A percentile compares a stretch with the other conserved stretches of the same genome.
These are phyloP conservation scores for Heimioporus sp. DNA, from an alignment of 768 basidiomycete species.

Conservation along the genomic window DNA sequence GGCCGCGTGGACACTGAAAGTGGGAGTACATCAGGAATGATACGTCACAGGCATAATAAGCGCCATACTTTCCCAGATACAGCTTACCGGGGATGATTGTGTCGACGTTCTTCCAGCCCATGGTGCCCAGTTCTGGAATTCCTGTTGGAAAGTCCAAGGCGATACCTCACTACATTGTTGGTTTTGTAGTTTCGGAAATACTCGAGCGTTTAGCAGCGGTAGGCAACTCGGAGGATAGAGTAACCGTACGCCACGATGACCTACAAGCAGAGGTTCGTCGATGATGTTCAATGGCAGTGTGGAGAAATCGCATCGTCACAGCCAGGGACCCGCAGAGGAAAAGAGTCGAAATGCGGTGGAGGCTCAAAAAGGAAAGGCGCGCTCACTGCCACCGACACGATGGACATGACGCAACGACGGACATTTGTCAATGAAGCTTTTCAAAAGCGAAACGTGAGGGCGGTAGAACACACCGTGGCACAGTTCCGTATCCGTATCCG, in stretches of 20 bases:
- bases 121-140: conserved; percentile 28
- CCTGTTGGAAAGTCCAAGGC: conserved; percentile 24
- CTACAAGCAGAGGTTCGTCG: conserved; percentile 20
- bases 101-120: conserved; percentile 66
- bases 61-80: conserved; percentile 72
- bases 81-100: conserved; percentile 61
- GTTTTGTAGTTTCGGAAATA: conserved; percentile 32
- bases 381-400: conserved; percentile 30
- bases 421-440: conserved; percentile 3
- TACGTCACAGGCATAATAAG: conserved; percentile 18
- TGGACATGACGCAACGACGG: conserved; percentile 24
- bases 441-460: conserved; percentile 8
- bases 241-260: conserved; percentile 29
- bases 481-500: conserved; percentile 25
- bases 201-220: conserved; percentile 18
- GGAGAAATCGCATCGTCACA: conserved; percentile 31
- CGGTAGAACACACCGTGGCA: conserved; percentile 6
- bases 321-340: conserved; percentile 28
- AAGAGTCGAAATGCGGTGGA: conserved; percentile 30
- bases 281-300: conserved; percentile 29
- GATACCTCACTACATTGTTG: conserved; percentile 24
- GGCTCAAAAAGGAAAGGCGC: conserved; percentile 30
- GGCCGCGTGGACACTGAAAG: conserved; percentile 62
- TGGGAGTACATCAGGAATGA: conserved; percentile 29
- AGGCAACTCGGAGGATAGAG: conserved; percentile 29